A percentile compares a stretch with the other conserved stretches of the same genome.
Conservation (phyloP, 2,329 filamentous ascomycete genomes). For the Fusarium oligoseptatum region DNA sequence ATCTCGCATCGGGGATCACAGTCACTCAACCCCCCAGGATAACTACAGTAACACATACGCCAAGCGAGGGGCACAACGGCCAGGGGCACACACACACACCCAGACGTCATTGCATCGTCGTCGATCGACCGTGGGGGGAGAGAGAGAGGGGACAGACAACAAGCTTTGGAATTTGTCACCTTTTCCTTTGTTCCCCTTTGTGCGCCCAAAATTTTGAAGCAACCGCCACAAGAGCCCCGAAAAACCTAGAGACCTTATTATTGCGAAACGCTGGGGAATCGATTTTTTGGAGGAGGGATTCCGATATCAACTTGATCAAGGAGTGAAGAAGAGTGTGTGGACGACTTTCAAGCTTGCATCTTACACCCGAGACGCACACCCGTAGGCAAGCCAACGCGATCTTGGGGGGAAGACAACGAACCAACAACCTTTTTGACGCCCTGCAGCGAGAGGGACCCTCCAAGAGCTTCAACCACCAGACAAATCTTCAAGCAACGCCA, state of each 20-base stretch:
- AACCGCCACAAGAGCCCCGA: conserved; percentile 6
- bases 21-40: background rate
- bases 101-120: conserved; percentile 4
- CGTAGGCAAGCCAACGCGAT: background rate
- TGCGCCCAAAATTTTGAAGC: background rate
- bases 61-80: conserved; percentile 12
- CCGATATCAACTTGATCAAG: background rate
- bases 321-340: background rate
- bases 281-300: background rate
- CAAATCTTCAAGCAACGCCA: conserved; percentile 1
- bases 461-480: background rate
- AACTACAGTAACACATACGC: background rate
- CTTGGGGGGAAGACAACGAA: background rate
- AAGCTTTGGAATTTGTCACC: conserved; percentile 4
- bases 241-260: conserved; percentile 9
- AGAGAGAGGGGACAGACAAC: background rate
- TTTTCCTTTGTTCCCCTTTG: conserved; percentile 29
- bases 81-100: background rate
- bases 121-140: conserved; percentile 9
- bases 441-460: background rate
- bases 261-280: background rate
- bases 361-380: conserved; percentile 3
- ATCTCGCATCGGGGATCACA: background rate
- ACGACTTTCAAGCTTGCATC: background rate
- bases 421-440: conserved; percentile 10